phyloP scores from a whole-genome alignment of 2,329 filamentous ascomycete genomes.

The Penicillium sp. region DNA sequence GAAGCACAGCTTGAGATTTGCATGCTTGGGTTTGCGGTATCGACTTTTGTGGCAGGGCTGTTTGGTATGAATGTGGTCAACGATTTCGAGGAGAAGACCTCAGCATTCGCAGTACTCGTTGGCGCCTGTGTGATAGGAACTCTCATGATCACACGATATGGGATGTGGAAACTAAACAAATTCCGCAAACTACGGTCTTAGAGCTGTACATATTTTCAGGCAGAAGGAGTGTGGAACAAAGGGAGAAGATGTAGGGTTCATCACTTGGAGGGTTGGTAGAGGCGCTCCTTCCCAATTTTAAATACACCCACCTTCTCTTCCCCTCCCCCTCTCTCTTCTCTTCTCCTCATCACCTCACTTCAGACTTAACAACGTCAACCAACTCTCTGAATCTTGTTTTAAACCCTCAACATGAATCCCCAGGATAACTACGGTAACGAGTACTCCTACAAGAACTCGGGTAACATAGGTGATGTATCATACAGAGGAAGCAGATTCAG shows the following conservation, averaged over 20 bases:
- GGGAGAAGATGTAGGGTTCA: neutral
- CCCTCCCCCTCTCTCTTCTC: neutral
- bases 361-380: neutral
- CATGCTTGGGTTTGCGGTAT: slow-evolving; percentile 38
- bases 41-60: slow-evolving; percentile 38
- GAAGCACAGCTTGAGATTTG: slow-evolving; percentile 40
- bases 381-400: neutral
- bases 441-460: slow-evolving; percentile 9
- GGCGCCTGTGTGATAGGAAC: slow-evolving; percentile 24
- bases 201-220: neutral
- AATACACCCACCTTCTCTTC: no score
- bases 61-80: slow-evolving; percentile 45
- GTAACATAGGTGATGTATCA: no score
- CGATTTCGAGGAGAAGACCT: slow-evolving; percentile 35
- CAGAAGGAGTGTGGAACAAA: neutral
- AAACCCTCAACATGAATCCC: slow-evolving; percentile 2
- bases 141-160: slow-evolving; percentile 26
- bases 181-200: slow-evolving; percentile 26
- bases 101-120: slow-evolving; percentile 28
- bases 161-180: slow-evolving; percentile 25
- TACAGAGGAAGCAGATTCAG: no score
- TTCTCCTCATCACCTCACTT: neutral
- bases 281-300: no score
- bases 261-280: no score
- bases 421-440: slow-evolving; percentile 8